Evolutionary conservation across 495 filamentous ascomycete species (phyloP).

Genomic region (Penicillium paradoxum): DNA sequence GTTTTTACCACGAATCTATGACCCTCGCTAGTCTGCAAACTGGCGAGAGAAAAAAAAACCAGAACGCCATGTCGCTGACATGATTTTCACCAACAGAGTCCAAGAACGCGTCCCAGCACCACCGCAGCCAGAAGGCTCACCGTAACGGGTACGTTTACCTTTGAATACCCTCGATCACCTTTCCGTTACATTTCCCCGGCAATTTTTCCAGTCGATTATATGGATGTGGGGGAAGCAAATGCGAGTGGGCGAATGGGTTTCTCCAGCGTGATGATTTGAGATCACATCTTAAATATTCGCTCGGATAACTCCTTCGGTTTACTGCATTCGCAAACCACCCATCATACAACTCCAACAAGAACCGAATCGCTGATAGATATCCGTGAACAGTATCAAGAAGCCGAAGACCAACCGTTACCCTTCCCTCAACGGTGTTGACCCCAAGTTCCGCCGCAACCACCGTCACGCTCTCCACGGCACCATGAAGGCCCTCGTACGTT

Average conservation of each 20-base stretch:
- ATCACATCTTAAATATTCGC: constrained; percentile 3
- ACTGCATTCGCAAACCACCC: constrained; percentile 1
- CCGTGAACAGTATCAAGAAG: constrained; percentile 87
- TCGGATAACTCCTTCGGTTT: background rate
- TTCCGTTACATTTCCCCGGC: background rate
- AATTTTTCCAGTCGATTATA: background rate
- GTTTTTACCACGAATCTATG: constrained; percentile 18
- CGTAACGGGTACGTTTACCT: constrained; percentile 76
- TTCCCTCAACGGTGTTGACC: constrained; percentile 96
- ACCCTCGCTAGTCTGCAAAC: constrained; percentile 1
- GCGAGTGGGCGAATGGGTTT: background rate
- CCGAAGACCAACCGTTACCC: constrained; percentile 98
- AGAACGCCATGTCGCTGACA: constrained; percentile 23
- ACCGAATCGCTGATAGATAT: constrained; percentile 30
- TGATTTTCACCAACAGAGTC: constrained; percentile 60
- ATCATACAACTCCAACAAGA: constrained; percentile 7
- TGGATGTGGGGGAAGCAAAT: background rate
- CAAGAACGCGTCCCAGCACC: constrained; percentile 99
- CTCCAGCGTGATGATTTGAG: constrained; percentile 4
- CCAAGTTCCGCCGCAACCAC: constrained; percentile 99
- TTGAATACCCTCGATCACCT: constrained; percentile 4
- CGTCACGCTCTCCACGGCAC: constrained; percentile 98
- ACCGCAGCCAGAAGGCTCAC: constrained; percentile 94
- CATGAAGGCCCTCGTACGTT: constrained; percentile 90
- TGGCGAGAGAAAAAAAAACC: constrained; percentile 3